These are phyloP conservation scores for Ustilago loliicola DNA, from an alignment of 1,284 basidiomycete genomes.

Conservation along the genomic window DNA sequence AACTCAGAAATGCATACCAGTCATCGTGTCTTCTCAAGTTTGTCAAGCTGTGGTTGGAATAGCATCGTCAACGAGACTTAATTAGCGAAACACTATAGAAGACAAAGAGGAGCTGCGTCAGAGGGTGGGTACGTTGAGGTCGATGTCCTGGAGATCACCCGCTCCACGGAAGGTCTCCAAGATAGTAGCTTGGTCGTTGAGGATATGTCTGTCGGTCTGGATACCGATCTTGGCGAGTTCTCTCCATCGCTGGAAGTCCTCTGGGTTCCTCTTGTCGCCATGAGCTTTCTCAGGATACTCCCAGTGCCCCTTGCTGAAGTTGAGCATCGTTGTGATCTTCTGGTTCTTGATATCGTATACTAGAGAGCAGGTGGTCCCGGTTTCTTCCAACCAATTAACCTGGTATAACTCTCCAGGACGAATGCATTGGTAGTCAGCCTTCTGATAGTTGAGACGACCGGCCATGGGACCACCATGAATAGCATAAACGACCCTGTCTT, in stretches of 20 bases:
- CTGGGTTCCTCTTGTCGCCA: conserved; percentile 68
- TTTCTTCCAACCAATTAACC: conserved; percentile 70
- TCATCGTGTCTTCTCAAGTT: neutral
- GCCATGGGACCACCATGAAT: conserved; percentile 68
- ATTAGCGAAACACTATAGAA: neutral
- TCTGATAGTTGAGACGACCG: conserved; percentile 68
- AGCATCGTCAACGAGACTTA: neutral
- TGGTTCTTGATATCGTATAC: conserved; percentile 63
- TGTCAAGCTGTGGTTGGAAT: neutral
- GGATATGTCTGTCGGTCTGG: conserved; percentile 59
- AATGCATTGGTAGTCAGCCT: conserved; percentile 66
- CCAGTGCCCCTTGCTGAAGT: conserved; percentile 69
- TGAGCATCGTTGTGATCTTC: conserved; percentile 67
- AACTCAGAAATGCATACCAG: conserved; percentile 9
- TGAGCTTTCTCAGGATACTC: conserved; percentile 63
- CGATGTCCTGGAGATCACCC: conserved; percentile 66
- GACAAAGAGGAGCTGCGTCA: neutral
- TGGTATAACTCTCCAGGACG: conserved; percentile 60
- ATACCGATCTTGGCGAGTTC: conserved; percentile 64
- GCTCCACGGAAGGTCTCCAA: conserved; percentile 59
- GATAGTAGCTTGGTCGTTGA: conserved; percentile 69
- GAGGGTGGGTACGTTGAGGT: conserved; percentile 54
- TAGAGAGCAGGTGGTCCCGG: conserved; percentile 68
- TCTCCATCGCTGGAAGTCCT: conserved; percentile 67
- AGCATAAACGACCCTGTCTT: conserved; percentile 67